Percentiles rank a stretch among this genome's conserved stretches.
phyloP scores from a whole-genome alignment of 768 basidiomycete species.

The Lactarius deliciosus region DNA sequence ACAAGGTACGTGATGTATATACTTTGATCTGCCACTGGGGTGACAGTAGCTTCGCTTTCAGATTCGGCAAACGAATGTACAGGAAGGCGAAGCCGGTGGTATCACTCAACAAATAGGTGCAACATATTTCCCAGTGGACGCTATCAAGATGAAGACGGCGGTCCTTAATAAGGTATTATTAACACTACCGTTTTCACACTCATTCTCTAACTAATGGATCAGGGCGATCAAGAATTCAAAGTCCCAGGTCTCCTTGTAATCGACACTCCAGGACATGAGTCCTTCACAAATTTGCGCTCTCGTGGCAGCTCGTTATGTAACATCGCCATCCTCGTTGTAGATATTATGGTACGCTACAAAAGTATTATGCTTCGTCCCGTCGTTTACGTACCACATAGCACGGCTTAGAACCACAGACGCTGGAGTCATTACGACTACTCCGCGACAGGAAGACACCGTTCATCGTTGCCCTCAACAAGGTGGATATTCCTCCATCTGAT shows the following conservation, averaged over 20 bases:
- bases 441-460: slow-evolving; percentile 95
- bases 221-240: slow-evolving; percentile 92
- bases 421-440: slow-evolving; percentile 91
- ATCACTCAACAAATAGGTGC: slow-evolving; percentile 99
- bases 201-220: slow-evolving; percentile 13
- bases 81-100: slow-evolving; percentile 99
- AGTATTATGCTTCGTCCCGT: slow-evolving; percentile 7
- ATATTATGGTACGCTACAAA: slow-evolving; percentile 77
- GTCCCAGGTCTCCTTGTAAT: slow-evolving; percentile 95
- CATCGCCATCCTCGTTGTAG: slow-evolving; percentile 97
- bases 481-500: slow-evolving; percentile 33
- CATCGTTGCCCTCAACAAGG: slow-evolving; percentile 97
- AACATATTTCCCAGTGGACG: slow-evolving; percentile 96
- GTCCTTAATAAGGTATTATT: slow-evolving; percentile 81
- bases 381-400: slow-evolving; percentile 52
- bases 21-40: background rate
- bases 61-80: slow-evolving; percentile 99
- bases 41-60: slow-evolving; percentile 35
- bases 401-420: slow-evolving; percentile 95
- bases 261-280: slow-evolving; percentile 99
- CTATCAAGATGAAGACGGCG: slow-evolving; percentile 88
- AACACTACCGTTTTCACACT: background rate
- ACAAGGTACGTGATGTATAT: slow-evolving; percentile 63
- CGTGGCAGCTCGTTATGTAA: slow-evolving; percentile 97
- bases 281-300: slow-evolving; percentile 93